These are phyloP conservation scores for Neurospora sp. DNA, from an alignment of 495 filamentous ascomycete species.

Conservation along the genomic window DNA sequence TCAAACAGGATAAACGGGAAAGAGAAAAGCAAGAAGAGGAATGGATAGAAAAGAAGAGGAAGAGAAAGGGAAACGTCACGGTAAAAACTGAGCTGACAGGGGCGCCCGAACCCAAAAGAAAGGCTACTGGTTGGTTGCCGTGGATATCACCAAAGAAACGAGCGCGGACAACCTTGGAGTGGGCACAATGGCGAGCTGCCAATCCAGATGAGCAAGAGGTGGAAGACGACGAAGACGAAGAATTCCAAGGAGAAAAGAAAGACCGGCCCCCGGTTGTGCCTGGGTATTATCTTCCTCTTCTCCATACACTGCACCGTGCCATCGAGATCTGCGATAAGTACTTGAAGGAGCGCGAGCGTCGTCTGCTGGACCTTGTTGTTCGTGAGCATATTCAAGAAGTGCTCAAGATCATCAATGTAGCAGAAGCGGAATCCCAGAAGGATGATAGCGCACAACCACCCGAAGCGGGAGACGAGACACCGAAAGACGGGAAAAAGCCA, in stretches of 20 bases:
- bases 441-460: too few relatives aligned
- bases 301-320: slow-evolving; percentile 28
- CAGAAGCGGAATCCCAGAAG: background rate
- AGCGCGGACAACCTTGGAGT: too few relatives aligned
- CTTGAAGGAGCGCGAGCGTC: slow-evolving; percentile 10
- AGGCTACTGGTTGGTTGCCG: too few relatives aligned
- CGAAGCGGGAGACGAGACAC: too few relatives aligned
- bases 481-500: too few relatives aligned
- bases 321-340: slow-evolving; percentile 22
- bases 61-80: too few relatives aligned
- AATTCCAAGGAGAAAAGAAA: background rate
- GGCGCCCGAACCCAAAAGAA: too few relatives aligned
- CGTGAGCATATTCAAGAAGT: slow-evolving; percentile 31
- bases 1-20: background rate
- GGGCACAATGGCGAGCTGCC: too few relatives aligned
- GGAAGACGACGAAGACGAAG: too few relatives aligned
- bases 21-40: background rate
- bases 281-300: slow-evolving; percentile 18
- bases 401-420: slow-evolving; percentile 22
- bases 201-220: too few relatives aligned
- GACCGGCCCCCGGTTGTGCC: background rate
- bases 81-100: too few relatives aligned
- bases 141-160: too few relatives aligned
- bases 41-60: background rate
- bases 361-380: slow-evolving; percentile 22